Base-by-base conservation (phyloP, 2,329 filamentous ascomycete species). In the Beauveria pseudobassiana region DNA sequence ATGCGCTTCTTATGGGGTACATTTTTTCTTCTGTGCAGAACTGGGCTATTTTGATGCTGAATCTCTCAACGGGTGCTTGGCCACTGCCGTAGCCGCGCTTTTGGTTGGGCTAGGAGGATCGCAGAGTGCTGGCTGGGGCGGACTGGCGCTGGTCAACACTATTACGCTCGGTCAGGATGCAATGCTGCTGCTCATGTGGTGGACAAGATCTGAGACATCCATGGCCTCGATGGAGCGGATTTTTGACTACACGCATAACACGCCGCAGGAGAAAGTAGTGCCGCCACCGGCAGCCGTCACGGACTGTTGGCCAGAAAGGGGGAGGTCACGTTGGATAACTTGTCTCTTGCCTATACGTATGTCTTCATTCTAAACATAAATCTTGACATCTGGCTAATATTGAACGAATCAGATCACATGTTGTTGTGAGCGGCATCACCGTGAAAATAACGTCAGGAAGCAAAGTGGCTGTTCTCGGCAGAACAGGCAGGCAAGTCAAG, bases 201-300 rank as follows among this genome's bases (percentile, higher is more conserved):
- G 56, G 56, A 59, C 56, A 14, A 18, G 12, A 10, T 59, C 52
- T 24, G 56, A 59, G 46, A 42, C 46, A 9, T 26, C 24, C 9
- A 59, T 59, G 56, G 56, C 56, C 5, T 51, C 46, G 2, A 59
- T 59, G 57, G 57, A 59, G 12, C 38, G 57, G 5, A 59, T 59
- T 6, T 51, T 30, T 12, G 57, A 40, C 12, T 59, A 59, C 18
- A 28, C 34, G 16, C 48, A 26, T 10, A 6, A 16, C 16, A 59
- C 57, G 30, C 57, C 57, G 18, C 34, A 50, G 34, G 57, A 59
- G 28, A 30, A 30, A 9, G 10, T 30, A 1, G 18, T 6, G 26
- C 22, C 14, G 34, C 20, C 38, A 52, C 1, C 28, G 28, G 18
- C 20, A 26, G 22, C 18, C n/a, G 48, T 45, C 5, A n/a, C 16